These are phyloP conservation scores for Magnolia officinalis DNA, from an alignment of 164 flowering plant species.

Conservation along the genomic window DNA sequence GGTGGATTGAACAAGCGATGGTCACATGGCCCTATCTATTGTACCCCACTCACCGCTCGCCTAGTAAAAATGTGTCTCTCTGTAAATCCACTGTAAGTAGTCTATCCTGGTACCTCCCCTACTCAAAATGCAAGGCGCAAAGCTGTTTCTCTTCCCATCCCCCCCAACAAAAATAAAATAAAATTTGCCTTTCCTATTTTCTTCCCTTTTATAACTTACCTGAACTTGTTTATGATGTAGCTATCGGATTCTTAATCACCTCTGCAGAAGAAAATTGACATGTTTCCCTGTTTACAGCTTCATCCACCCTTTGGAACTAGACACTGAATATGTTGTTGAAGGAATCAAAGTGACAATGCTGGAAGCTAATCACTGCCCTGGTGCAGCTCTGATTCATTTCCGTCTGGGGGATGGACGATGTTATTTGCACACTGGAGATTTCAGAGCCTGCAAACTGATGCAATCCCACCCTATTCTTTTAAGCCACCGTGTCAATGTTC, in stretches of 20 bases:
- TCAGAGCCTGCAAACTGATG: slow-evolving; percentile 67
- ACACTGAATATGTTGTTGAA: slow-evolving; percentile 41
- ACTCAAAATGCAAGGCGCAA: neutral
- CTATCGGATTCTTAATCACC: neutral
- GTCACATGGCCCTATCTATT: slow-evolving; percentile 76
- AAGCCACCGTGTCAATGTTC: slow-evolving; percentile 37
- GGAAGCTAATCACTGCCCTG: slow-evolving; percentile 87
- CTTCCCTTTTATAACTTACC: neutral
- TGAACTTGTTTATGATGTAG: neutral
- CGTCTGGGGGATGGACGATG: slow-evolving; percentile 47
- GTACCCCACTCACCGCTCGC: slow-evolving; percentile 63
- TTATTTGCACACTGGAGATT: slow-evolving; percentile 76
- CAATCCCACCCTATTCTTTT: slow-evolving; percentile 50
- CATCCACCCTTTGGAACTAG: slow-evolving; percentile 54
- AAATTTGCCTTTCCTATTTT: neutral
- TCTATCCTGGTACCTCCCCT: neutral
- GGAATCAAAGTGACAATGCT: slow-evolving; percentile 60
- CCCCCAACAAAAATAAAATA: too few species aligned
- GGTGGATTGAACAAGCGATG: slow-evolving; percentile 69
- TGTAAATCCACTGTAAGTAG: slow-evolving; percentile 47
- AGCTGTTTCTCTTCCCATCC: too few species aligned
- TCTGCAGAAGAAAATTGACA: neutral
- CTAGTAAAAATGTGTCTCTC: slow-evolving; percentile 49
- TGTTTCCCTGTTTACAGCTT: slow-evolving; percentile 29
- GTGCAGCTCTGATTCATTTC: slow-evolving; percentile 67